These are phyloP conservation scores for Zygoascus flipseniorum DNA, from an alignment of 805 yeast genomes.

Conservation along the genomic window DNA sequence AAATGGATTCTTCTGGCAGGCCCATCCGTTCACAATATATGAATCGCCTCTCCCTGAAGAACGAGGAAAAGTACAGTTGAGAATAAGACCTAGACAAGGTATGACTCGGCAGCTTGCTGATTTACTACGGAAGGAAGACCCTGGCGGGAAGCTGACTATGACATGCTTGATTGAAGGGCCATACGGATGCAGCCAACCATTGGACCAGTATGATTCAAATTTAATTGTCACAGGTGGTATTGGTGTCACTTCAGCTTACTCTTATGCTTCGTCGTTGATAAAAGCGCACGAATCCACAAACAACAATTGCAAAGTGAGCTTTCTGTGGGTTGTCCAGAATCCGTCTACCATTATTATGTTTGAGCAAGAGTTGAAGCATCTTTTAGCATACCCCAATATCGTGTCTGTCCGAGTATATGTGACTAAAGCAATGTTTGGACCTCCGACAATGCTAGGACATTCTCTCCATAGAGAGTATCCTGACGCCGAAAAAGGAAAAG, in stretches of 20 bases:
- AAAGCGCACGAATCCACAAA: constrained; percentile 24
- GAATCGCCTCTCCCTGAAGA: constrained; percentile 6
- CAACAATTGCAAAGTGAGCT: constrained; percentile 31
- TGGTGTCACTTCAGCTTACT: constrained; percentile 54
- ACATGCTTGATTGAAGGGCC: constrained; percentile 53
- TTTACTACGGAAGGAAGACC: neutral
- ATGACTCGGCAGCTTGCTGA: constrained; percentile 10
- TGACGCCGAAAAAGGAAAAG: neutral
- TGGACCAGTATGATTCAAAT: constrained; percentile 43
- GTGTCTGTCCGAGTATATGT: constrained; percentile 19
- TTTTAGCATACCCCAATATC: constrained; percentile 17
- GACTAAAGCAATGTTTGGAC: constrained; percentile 5
- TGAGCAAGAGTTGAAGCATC: constrained; percentile 28
- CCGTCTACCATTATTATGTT: constrained; percentile 42
- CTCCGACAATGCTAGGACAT: neutral
- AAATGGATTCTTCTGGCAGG: constrained; percentile 46
- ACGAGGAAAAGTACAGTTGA: constrained; percentile 6
- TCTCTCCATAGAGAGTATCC: neutral
- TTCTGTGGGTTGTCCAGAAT: constrained; percentile 57
- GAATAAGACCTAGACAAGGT: constrained; percentile 13
- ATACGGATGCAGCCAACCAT: constrained; percentile 48
- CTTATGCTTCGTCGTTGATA: constrained; percentile 30
- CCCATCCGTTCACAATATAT: constrained; percentile 56
- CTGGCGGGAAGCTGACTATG: neutral
- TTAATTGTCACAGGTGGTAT: constrained; percentile 66